phyloP scores from a whole-genome alignment of 1,284 basidiomycete genomes.

The Golubevia sp. region DNA sequence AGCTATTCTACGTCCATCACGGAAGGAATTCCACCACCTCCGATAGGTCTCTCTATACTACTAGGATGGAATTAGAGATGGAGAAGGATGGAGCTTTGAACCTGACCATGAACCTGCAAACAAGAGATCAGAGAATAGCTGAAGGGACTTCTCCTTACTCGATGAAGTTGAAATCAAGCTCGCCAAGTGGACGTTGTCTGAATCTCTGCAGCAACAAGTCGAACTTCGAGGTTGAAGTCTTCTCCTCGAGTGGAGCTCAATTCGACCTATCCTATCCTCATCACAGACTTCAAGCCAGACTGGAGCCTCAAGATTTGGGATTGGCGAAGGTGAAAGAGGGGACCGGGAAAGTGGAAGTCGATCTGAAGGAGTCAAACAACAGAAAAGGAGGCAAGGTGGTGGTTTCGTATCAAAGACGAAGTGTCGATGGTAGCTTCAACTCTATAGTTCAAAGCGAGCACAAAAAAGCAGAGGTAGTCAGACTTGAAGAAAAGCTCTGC shows the following conservation, averaged over 20 bases:
- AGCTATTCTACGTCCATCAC: conserved; percentile 9
- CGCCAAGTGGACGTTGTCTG: not conserved
- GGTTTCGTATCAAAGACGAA: not conserved
- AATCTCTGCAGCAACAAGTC: not conserved
- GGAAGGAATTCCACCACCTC: conserved; percentile 3
- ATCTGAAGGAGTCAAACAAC: not conserved
- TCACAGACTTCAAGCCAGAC: not conserved
- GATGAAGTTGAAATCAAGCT: not conserved
- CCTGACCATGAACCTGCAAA: not conserved
- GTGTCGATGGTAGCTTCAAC: not conserved
- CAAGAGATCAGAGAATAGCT: not conserved
- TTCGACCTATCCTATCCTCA: not conserved
- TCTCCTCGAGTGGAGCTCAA: not conserved
- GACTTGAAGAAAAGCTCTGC: too few relatives aligned
- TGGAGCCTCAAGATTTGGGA: not conserved
- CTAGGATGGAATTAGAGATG: conserved; percentile 1
- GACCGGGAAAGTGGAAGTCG: not conserved
- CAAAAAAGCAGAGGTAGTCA: too few relatives aligned
- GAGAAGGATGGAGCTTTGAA: not conserved
- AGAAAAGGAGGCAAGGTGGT: not conserved
- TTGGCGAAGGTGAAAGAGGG: not conserved
- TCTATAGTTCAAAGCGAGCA: not conserved
- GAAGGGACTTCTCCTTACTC: not conserved
- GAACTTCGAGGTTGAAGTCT: not conserved
- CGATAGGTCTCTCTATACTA: conserved; percentile 4